Conservation (phyloP, 805 yeast genomes). For the Crinitomyces ghanaensis region DNA sequence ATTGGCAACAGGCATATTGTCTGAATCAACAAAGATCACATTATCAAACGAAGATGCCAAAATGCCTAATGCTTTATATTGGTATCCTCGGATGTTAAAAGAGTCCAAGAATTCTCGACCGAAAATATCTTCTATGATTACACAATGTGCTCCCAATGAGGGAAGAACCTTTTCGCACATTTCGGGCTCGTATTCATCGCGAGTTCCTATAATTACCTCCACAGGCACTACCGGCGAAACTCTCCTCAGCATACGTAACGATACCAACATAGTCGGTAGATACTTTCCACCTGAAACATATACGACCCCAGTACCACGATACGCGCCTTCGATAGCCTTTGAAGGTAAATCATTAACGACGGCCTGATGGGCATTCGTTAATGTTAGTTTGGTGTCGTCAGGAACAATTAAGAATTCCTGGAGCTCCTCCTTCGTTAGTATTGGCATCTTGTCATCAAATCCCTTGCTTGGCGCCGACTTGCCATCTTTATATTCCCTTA, state of each 20-base stretch:
- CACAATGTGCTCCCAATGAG: conserved; percentile 49
- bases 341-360: conserved; percentile 38
- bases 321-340: conserved; percentile 7
- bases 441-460: conserved; percentile 18
- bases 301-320: conserved; percentile 40
- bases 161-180: conserved; percentile 57
- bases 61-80: conserved; percentile 57
- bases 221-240: conserved; percentile 61
- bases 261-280: conserved; percentile 56
- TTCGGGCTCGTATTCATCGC: conserved; percentile 57
- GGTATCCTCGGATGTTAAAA: conserved; percentile 50
- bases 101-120: conserved; percentile 39
- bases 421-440: conserved; percentile 44
- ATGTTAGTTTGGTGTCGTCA: conserved; percentile 31
- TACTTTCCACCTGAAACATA: conserved; percentile 74
- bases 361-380: conserved; percentile 37
- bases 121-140: conserved; percentile 49
- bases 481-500: conserved; percentile 34
- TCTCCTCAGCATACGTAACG: conserved; percentile 52
- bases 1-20: conserved; percentile 55
- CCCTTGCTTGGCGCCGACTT: conserved; percentile 28
- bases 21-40: conserved; percentile 62
- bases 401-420: conserved; percentile 37
- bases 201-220: conserved; percentile 66
- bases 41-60: conserved; percentile 65